Evolutionary conservation across 2,329 filamentous ascomycete genomes (phyloP).

Genomic region (Aspergillus melleus): DNA sequence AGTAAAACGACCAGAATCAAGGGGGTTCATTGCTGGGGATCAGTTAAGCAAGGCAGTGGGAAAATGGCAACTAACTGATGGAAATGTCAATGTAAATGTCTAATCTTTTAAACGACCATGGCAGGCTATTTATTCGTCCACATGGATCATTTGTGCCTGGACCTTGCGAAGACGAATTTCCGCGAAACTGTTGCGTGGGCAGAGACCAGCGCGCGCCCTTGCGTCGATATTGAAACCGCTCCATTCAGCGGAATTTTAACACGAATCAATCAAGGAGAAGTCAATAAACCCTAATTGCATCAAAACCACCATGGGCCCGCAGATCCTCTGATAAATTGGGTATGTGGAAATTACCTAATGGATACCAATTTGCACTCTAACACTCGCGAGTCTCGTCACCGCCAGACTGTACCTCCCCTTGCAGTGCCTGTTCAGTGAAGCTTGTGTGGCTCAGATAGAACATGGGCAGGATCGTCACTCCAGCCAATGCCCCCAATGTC

Average conservation of each 20-base stretch:
- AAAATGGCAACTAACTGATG: background rate
- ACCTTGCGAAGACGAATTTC: background rate
- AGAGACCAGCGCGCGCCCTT: no score
- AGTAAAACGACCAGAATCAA: background rate
- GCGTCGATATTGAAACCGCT: background rate
- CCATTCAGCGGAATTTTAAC: background rate
- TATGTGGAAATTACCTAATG: background rate
- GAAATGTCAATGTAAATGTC: background rate
- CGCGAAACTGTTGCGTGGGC: no score
- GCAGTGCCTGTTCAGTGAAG: background rate
- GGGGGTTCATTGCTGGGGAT: background rate
- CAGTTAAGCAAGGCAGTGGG: background rate
- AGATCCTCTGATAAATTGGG: background rate
- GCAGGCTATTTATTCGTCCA: background rate
- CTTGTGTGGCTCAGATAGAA: slow-evolving; percentile 10
- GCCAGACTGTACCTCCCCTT: background rate
- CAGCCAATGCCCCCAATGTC: slow-evolving; percentile 26
- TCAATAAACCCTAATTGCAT: background rate
- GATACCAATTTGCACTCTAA: background rate
- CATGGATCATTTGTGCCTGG: background rate
- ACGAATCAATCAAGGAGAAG: background rate
- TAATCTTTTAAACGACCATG: background rate
- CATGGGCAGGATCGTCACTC: slow-evolving; percentile 24
- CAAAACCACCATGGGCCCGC: no score
- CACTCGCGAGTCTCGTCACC: background rate